Base-by-base conservation (phyloP, 495 filamentous ascomycete species). In the Penicillium canescens region DNA sequence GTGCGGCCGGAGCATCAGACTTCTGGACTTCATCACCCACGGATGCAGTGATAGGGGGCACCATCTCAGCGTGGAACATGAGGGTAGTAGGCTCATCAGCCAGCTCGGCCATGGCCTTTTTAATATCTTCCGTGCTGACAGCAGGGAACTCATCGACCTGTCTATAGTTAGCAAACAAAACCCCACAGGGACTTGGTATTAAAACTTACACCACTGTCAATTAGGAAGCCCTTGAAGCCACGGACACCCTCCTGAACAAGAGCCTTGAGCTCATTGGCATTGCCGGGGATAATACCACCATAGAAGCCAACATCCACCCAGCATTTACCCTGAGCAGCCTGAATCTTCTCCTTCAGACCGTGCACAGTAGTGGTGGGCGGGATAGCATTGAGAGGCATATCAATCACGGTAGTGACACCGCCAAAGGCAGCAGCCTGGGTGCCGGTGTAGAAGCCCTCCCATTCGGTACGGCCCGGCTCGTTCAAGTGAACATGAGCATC, bases 261-360 rank as follows among this genome's bases (percentile, higher is more conserved):
- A 3, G 84, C 85, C 54, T 91, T 84, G 34, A 98, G 74, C 60
- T 98, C 86, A 18, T 78, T 68, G 11, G 85, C 81, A 63, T 98
- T 98, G 18, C 94, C 94, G 11, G 94, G 94, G 56, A 98, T 86
- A 42, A 98, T 84, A 35, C 94, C 94, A 37, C 94, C 94, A 64
- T 98, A 98, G 75, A 98, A 98, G 44, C 94, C 94, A 33, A 98
- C 94, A 67, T 98, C 94, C 16, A 98, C 90, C 94, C 94, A 98
- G 75, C 94, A 98, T 72, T 97, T 85, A 46, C 90, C 90, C 61
- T 86, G 69, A 26, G 92, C 93, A 45, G 94, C 94, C 34, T 82
- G 78, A 23, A 96, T 75, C 77, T 98, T 98, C 68, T 89, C 87
- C 57, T 86, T 81, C 59, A 98, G 79, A 12, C 86, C 88, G 18